phyloP scores from a whole-genome alignment of 192 early-diverging fungal species.

The Podila epigama region DNA sequence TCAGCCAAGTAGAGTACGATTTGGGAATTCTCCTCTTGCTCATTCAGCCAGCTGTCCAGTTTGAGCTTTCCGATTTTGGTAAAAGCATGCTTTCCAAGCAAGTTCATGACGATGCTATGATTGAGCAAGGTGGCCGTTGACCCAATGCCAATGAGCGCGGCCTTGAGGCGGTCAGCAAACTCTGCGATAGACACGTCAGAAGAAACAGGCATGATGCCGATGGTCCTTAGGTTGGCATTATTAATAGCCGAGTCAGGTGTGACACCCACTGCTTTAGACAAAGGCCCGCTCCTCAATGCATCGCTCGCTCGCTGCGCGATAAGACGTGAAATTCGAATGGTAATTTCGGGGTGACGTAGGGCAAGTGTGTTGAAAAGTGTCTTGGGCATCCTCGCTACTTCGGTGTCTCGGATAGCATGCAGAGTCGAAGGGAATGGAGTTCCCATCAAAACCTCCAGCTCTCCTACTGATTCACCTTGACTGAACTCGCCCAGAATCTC shows the following conservation, averaged over 20 bases:
- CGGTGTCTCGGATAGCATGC: slow-evolving; percentile 97
- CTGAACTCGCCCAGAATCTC: slow-evolving; percentile 93
- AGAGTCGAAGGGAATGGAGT: slow-evolving; percentile 81
- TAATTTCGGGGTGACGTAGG: slow-evolving; percentile 87
- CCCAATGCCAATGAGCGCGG: slow-evolving; percentile 73
- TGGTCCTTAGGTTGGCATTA: slow-evolving; percentile 94
- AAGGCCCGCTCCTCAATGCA: slow-evolving; percentile 16
- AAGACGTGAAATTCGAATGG: slow-evolving; percentile 88
- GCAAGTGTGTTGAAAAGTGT: slow-evolving; percentile 95
- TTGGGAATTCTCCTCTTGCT: slow-evolving; percentile 88
- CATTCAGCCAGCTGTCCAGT: slow-evolving; percentile 90
- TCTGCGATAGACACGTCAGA: slow-evolving; percentile 81
- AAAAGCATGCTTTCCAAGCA: slow-evolving; percentile 93
- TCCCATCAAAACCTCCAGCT: slow-evolving; percentile 87
- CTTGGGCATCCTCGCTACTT: slow-evolving; percentile 94
- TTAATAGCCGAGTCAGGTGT: slow-evolving; percentile 70
- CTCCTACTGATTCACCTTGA: slow-evolving; percentile 95
- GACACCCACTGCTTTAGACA: slow-evolving; percentile 20
- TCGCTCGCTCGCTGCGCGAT: slow-evolving; percentile 70
- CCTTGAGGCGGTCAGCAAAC: slow-evolving; percentile 86
- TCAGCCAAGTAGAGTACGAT: slow-evolving; percentile 97
- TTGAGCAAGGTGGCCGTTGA: slow-evolving; percentile 82
- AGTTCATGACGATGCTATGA: slow-evolving; percentile 76
- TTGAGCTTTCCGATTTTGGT: slow-evolving; percentile 92
- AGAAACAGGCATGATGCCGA: slow-evolving; percentile 91